Evolutionary conservation across 345 rosid genomes (phyloP).

Genomic region (Sisymbrium altissimum): DNA sequence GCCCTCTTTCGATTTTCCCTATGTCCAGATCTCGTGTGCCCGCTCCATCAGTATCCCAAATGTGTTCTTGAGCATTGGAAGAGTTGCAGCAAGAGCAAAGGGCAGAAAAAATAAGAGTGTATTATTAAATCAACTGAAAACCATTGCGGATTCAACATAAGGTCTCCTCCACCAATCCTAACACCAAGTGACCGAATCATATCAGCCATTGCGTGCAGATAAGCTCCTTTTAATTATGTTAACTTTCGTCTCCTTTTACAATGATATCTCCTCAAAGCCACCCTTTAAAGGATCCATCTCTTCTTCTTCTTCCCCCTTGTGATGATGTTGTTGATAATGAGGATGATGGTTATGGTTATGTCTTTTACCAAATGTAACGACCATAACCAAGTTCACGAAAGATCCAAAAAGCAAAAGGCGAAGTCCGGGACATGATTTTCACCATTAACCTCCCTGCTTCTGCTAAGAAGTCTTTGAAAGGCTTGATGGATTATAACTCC

Average conservation of each 20-base stretch:
- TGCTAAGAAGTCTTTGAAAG: slow-evolving; percentile 47
- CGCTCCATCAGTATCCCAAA: slow-evolving; percentile 61
- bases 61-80: slow-evolving; percentile 56
- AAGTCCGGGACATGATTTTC: slow-evolving; percentile 70
- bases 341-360: slow-evolving; percentile 35
- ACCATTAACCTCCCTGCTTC: slow-evolving; percentile 47
- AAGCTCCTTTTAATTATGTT: slow-evolving; percentile 88
- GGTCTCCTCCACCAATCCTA: slow-evolving; percentile 65
- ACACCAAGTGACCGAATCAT: slow-evolving; percentile 75
- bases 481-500: slow-evolving; percentile 63
- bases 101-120: slow-evolving; percentile 59
- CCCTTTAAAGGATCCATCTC: slow-evolving; percentile 33
- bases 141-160: slow-evolving; percentile 67
- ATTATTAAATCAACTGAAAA: slow-evolving; percentile 55
- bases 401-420: too few species aligned
- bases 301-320: slow-evolving; percentile 32
- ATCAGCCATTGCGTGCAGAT: slow-evolving; percentile 66
- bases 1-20: slow-evolving; percentile 40
- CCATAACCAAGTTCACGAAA: slow-evolving; percentile 60
- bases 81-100: slow-evolving; percentile 49
- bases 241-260: too few species aligned
- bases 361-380: slow-evolving; percentile 53
- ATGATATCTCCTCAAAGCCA: slow-evolving; percentile 23
- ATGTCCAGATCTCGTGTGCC: slow-evolving; percentile 48
- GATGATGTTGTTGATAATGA: slow-evolving; percentile 24